Base-by-base conservation (phyloP, 1,139 yeast species). In the Zygosaccharomyces sapae region DNA sequence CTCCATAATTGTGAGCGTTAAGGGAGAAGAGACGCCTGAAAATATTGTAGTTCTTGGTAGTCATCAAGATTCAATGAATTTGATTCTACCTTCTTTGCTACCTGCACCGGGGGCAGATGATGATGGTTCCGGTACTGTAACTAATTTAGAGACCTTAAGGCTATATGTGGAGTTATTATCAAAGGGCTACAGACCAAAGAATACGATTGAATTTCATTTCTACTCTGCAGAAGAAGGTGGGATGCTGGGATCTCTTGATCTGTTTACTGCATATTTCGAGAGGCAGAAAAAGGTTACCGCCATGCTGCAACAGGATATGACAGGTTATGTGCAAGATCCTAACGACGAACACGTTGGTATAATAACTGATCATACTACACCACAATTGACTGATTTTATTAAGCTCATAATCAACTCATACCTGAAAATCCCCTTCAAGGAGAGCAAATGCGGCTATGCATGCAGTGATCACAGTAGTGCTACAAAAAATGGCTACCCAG, bases 221-320 rank as follows among this genome's bases (percentile, higher is more conserved):
- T 90, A 88, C 68, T 80, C 95, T 36, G 97, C 96, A 2, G 97
- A 90, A 70, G 98, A 90, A 72, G 90, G 88, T 50, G 97, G 97
- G 0, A 72, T 88, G 48, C 72, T 87, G 47, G 98, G 98, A 0
- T 87, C 96, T 3, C 77, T 80, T 55, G 95, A 87, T 51, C 79
- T 90, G 8, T 86, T 86, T 65, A 68, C 77, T 16, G 39, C 46
- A 10, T 68, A 72, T 27, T 86, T 86, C 61, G 66, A 74, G 20
- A 60, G 65, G 8, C 56, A 68, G 1, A 71, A 72, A 35, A 72
- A 74, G 16, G 90, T 90, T 19, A 75, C 82, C 31, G 90, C 90
- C 4, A 84, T 89, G 89, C 73, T 90, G 44, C 97, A 90, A 67
- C 96, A 89, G 65, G 97, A 90, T 63, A 90, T 90, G 97, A 87